Percentiles rank a stretch among this genome's conserved stretches.
These are phyloP conservation scores for Cladosporium sp. DNA, from an alignment of 2,329 filamentous ascomycete genomes.

Conservation along the genomic window DNA sequence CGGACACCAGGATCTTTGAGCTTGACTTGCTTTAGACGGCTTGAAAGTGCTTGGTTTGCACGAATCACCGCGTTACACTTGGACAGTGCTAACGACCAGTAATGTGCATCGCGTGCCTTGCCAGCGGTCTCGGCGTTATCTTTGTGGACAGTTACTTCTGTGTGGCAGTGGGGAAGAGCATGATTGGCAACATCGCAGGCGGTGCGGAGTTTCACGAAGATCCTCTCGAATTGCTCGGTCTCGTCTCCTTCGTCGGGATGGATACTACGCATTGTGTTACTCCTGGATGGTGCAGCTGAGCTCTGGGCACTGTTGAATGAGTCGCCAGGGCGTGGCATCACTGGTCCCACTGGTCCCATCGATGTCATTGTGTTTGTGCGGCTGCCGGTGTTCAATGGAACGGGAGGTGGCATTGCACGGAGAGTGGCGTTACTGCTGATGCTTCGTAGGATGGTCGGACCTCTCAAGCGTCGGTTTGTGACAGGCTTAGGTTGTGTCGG, in stretches of 20 bases:
- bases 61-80: constrained; percentile 71
- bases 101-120: constrained; percentile 47
- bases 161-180: constrained; percentile 69
- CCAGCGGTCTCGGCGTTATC: constrained; percentile 60
- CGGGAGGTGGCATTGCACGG: constrained; percentile 41
- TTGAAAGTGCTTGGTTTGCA: constrained; percentile 72
- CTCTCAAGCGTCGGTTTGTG: constrained; percentile 50
- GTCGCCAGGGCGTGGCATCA: constrained; percentile 80
- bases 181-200: constrained; percentile 74
- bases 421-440: constrained; percentile 39
- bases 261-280: constrained; percentile 47
- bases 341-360: constrained; percentile 46
- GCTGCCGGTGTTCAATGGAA: constrained; percentile 54
- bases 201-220: constrained; percentile 74
- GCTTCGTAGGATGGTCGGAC: constrained; percentile 55
- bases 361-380: constrained; percentile 55
- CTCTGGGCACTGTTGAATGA: constrained; percentile 59
- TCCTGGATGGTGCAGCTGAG: constrained; percentile 43
- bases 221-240: constrained; percentile 81
- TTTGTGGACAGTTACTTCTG: constrained; percentile 66
- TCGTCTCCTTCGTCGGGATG: constrained; percentile 63
- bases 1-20: constrained; percentile 79
- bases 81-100: constrained; percentile 71
- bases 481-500: constrained; percentile 51
- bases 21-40: constrained; percentile 75